Evolutionary conservation across 2,329 filamentous ascomycete genomes (phyloP).

Genomic region (Neopestalotiopsis sp.): DNA sequence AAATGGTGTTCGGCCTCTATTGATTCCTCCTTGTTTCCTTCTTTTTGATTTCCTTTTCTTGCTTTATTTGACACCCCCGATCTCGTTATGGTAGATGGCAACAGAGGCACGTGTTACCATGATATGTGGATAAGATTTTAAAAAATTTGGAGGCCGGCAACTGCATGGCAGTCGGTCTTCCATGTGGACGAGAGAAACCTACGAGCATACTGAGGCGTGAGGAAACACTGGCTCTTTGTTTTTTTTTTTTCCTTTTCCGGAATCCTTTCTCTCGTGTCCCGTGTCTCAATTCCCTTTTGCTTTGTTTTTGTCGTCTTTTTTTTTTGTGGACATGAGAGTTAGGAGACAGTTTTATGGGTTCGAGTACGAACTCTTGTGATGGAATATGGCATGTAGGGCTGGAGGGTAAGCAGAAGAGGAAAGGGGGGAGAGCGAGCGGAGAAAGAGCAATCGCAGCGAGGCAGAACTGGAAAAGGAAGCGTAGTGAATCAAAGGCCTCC

Average conservation of each 20-base stretch:
- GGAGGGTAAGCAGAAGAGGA: slow-evolving; percentile 14
- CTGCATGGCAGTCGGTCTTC: slow-evolving; percentile 2
- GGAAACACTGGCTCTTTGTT: not conserved
- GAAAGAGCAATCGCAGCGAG: not conserved
- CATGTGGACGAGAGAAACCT: slow-evolving; percentile 12
- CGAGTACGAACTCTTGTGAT: slow-evolving; percentile 1
- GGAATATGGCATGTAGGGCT: slow-evolving; percentile 13
- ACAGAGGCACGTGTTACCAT: slow-evolving; percentile 26
- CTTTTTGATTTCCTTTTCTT: slow-evolving; percentile 29
- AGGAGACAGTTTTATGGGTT: slow-evolving; percentile 2
- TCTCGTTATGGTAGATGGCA: slow-evolving; percentile 40
- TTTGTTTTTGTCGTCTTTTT: not conserved
- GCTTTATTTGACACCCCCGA: slow-evolving; percentile 32
- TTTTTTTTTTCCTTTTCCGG: not conserved
- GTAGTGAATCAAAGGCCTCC: slow-evolving; percentile 7
- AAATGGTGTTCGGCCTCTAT: slow-evolving; percentile 27
- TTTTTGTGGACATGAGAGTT: slow-evolving; percentile 9
- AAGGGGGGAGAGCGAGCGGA: slow-evolving; percentile 1
- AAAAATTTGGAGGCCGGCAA: slow-evolving; percentile 14
- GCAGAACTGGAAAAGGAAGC: slow-evolving; percentile 6
- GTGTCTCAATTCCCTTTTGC: slow-evolving; percentile 11
- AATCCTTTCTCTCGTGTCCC: slow-evolving; percentile 1
- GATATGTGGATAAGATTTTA: slow-evolving; percentile 15
- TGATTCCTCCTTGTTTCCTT: slow-evolving; percentile 30
- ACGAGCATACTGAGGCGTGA: slow-evolving; percentile 16